A percentile compares a stretch with the other conserved stretches of the same genome.
These are phyloP conservation scores for Phylloporus sp. DNA, from an alignment of 768 basidiomycete species.

Conservation along the genomic window DNA sequence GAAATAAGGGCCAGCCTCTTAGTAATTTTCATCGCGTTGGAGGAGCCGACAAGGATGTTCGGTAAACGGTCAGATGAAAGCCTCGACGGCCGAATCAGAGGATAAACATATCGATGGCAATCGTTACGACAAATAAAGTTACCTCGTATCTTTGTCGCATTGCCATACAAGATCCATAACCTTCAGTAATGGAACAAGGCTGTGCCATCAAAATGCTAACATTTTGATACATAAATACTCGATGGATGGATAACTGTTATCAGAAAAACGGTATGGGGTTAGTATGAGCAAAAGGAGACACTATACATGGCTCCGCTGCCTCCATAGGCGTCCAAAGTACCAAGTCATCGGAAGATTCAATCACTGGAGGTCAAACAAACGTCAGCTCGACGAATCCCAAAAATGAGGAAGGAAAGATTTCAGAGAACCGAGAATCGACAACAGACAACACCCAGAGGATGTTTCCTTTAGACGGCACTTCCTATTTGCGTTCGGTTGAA, in stretches of 20 bases:
- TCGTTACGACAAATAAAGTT: too few relatives aligned
- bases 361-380: slow-evolving; percentile 1
- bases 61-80: background rate
- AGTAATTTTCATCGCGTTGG: too few relatives aligned
- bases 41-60: background rate
- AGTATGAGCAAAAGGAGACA: background rate
- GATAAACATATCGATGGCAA: background rate
- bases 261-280: background rate
- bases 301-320: background rate
- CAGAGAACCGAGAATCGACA: slow-evolving; percentile 36
- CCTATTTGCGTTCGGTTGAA: slow-evolving; percentile 34
- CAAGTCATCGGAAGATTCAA: background rate
- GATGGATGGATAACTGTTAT: slow-evolving; percentile 14
- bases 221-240: slow-evolving; percentile 10
- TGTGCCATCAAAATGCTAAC: slow-evolving; percentile 14
- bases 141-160: background rate
- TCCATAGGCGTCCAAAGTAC: background rate
- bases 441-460: slow-evolving; percentile 19
- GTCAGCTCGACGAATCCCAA: slow-evolving; percentile 4
- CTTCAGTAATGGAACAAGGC: background rate
- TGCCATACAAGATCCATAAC: background rate
- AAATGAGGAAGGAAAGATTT: slow-evolving; percentile 2
- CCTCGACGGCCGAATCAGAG: background rate
- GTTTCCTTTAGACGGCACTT: slow-evolving; percentile 34
- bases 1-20: too few relatives aligned